These are phyloP conservation scores for Neoboletus magnificus DNA, from an alignment of 768 basidiomycete species.

Conservation along the genomic window DNA sequence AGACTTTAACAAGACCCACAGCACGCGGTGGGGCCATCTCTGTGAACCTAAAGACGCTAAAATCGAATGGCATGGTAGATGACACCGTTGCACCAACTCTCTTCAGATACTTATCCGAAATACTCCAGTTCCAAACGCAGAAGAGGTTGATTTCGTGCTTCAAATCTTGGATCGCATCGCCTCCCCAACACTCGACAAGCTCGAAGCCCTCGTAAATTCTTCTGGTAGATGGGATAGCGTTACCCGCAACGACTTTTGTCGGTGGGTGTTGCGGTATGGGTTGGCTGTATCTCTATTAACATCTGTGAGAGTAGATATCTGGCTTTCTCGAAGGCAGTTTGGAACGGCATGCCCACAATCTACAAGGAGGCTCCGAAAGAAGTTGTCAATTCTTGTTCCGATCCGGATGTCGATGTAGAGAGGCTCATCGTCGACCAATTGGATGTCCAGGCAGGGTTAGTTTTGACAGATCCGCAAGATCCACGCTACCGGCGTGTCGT, in stretches of 20 bases:
- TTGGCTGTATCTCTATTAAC: neutral
- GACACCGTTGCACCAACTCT: neutral
- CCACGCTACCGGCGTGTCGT: conserved; percentile 66
- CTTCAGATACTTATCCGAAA: conserved; percentile 10
- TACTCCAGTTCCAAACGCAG: conserved; percentile 40
- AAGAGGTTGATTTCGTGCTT: conserved; percentile 77
- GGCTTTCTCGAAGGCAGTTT: conserved; percentile 68
- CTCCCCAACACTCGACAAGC: conserved; percentile 59
- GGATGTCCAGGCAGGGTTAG: conserved; percentile 70
- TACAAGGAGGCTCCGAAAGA: conserved; percentile 55
- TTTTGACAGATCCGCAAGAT: conserved; percentile 70
- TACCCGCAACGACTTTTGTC: conserved; percentile 80
- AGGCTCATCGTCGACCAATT: conserved; percentile 66
- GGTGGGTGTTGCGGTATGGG: conserved; percentile 40
- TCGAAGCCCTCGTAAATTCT: conserved; percentile 58
- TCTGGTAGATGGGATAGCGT: conserved; percentile 60
- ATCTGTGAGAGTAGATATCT: conserved; percentile 47
- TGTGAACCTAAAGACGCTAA: conserved; percentile 77
- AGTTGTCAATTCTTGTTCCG: conserved; percentile 54
- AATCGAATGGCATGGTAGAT: conserved; percentile 82
- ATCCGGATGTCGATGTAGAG: conserved; percentile 61
- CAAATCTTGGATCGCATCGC: conserved; percentile 72
- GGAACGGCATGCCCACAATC: conserved; percentile 74
- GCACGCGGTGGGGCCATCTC: conserved; percentile 73
- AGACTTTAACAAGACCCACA: conserved; percentile 66